A percentile compares a stretch with the other conserved stretches of the same genome.
phyloP scores from a whole-genome alignment of 2,329 filamentous ascomycete species.

The Colletotrichum sp. region DNA sequence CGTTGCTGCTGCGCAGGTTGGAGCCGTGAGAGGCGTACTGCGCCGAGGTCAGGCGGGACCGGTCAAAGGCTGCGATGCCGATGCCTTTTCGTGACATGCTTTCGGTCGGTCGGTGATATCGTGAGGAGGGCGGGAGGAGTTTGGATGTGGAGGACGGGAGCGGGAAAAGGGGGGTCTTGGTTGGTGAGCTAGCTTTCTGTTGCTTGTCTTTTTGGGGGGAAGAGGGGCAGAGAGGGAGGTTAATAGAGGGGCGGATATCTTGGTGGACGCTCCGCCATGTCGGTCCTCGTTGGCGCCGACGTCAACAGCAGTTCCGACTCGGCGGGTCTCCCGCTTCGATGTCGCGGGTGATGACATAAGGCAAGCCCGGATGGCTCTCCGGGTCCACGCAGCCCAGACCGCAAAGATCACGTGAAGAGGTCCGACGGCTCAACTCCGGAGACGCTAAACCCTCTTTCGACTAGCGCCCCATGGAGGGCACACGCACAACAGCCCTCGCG shows the following conservation, averaged over 20 bases:
- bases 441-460: background rate
- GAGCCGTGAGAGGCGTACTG: slow-evolving; percentile 92
- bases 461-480: background rate
- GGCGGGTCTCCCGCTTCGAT: background rate
- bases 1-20: slow-evolving; percentile 82
- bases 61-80: slow-evolving; percentile 88
- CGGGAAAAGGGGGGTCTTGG: background rate
- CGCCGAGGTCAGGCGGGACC: slow-evolving; percentile 81
- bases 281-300: background rate
- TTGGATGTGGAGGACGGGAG: background rate
- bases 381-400: background rate
- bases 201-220: background rate
- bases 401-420: background rate
- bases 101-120: background rate
- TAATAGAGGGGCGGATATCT: slow-evolving; percentile 2
- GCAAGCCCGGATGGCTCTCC: background rate
- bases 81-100: slow-evolving; percentile 80
- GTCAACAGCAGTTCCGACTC: background rate
- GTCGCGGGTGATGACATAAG: slow-evolving; percentile 10
- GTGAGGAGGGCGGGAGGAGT: background rate
- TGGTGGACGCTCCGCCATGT: background rate
- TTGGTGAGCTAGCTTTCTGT: background rate
- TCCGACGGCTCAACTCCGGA: slow-evolving; percentile 1
- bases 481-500: background rate
- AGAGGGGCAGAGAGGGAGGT: background rate